Evolutionary conservation across 176 grass and related monocot species (phyloP).

Genomic region (Cenchrus americanus): DNA sequence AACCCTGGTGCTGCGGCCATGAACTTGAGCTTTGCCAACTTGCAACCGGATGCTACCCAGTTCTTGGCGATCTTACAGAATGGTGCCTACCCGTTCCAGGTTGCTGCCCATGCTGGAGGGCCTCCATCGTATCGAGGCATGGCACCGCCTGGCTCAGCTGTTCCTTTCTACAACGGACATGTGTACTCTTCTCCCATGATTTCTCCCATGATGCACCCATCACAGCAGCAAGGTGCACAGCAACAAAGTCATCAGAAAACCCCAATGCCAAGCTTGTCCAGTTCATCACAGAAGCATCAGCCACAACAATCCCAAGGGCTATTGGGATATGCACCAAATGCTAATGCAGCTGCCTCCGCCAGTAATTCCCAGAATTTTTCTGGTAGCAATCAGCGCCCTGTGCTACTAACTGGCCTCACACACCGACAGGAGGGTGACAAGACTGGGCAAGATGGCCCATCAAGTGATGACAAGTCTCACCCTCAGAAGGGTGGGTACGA

Average conservation of each 20-base stretch:
- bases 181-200: constrained; percentile 79
- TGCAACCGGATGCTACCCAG: constrained; percentile 70
- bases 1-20: constrained; percentile 57
- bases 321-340: constrained; percentile 51
- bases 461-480: constrained; percentile 59
- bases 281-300: constrained; percentile 81
- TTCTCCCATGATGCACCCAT: constrained; percentile 51
- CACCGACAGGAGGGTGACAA: constrained; percentile 68
- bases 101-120: constrained; percentile 69
- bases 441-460: constrained; percentile 46
- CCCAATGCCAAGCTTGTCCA: constrained; percentile 53
- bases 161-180: constrained; percentile 89
- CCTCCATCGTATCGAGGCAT: constrained; percentile 72
- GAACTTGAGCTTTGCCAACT: constrained; percentile 89
- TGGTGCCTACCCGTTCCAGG: constrained; percentile 66
- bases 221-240: constrained; percentile 62
- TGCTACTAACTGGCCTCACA: constrained; percentile 40
- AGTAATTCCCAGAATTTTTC: constrained; percentile 55
- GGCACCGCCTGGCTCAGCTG: constrained; percentile 60
- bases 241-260: constrained; percentile 74
- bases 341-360: constrained; percentile 40
- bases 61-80: constrained; percentile 86
- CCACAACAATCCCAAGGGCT: constrained; percentile 60
- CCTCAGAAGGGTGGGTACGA: constrained; percentile 63
- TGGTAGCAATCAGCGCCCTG: constrained; percentile 50